Evolutionary conservation across 1,139 yeast genomes (phyloP), one percentile per base, ranked within the genome.

Genomic region (Kodamaea anthophila): DNA sequence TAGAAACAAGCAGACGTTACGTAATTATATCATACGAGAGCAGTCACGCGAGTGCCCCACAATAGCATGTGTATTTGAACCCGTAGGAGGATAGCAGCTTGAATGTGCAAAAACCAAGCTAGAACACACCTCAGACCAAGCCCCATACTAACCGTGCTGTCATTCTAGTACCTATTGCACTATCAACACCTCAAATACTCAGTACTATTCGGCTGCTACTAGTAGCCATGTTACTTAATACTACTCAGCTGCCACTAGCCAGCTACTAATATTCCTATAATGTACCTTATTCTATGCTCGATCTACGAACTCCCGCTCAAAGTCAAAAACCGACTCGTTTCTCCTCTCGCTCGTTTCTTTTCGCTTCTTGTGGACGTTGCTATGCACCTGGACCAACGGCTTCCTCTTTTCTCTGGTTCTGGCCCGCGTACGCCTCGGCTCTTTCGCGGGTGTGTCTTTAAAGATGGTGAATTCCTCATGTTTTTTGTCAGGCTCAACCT

Each of bases 341-440:
- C 30, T 26, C 12, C 24, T 25, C 11, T 18, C n/a, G 10, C 21
- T 19, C 25, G 21, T 24, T 26, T 5, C 23, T 22, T 21, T 25
- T 18, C 11, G 15, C 19, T 14, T 18, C 26, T 9, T 34, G 32
- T 24, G 24, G n/a, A 24, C 20, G 14, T 34, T 27, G 29, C 39
- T 40, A 6, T 49, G 44, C n/a, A 47, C 38, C 22, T 42, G 41
- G 1, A 40, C 32, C 33, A 56, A 43, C 5, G 60, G 57, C 21
- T 37, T 43, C 22, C 55, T 36, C 39, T 66, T 65, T 21, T 63
- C 80, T 0, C 80, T 66, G 23, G 78, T 77, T 40, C 94, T 63
- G 41, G 67, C 70, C 4, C 75, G 64, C 23, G 72, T 52, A 5
- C 76, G 31, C 5, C 39, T 38, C 3, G 42, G 34, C 9, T 5